These are phyloP conservation scores for Areca catechu DNA, from an alignment of 176 grass and related monocot species.

Conservation along the genomic window DNA sequence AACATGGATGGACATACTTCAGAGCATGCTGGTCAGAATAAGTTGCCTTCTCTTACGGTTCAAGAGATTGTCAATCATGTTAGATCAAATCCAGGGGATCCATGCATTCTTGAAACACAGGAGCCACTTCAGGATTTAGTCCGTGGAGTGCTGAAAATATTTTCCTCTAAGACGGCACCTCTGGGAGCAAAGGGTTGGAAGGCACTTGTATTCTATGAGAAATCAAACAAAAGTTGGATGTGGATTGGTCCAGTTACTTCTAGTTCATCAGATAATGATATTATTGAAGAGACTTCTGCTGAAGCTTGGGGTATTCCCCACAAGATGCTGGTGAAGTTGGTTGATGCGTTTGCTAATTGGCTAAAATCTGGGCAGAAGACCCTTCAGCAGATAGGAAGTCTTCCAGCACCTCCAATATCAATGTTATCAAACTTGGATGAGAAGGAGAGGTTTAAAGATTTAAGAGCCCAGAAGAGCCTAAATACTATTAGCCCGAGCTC, in stretches of 20 bases:
- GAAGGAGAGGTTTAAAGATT: conserved; percentile 97
- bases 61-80: conserved; percentile 77
- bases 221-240: conserved; percentile 81
- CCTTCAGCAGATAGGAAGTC: conserved; percentile 93
- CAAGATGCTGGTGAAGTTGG: conserved; percentile 98
- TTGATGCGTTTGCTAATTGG: conserved; percentile 99
- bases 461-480: conserved; percentile 93
- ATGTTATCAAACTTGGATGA: conserved; percentile 75
- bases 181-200: conserved; percentile 97
- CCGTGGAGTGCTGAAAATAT: conserved; percentile 79
- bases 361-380: conserved; percentile 96
- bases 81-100: conserved; percentile 79
- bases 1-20: conserved; percentile 26
- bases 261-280: conserved; percentile 43
- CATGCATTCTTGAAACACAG: conserved; percentile 94
- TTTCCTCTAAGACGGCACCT: conserved; percentile 94
- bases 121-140: conserved; percentile 95
- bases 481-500: conserved; percentile 83
- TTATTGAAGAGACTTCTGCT: conserved; percentile 72
- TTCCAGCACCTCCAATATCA: conserved; percentile 69
- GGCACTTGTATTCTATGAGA: conserved; percentile 72
- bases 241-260: conserved; percentile 59
- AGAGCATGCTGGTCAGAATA: conserved; percentile 27
- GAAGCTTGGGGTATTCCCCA: conserved; percentile 96
- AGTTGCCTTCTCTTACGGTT: conserved; percentile 51